Conservation (phyloP, 2,329 filamentous ascomycete genomes). For the Ophiocordyceps camponoti-floridani region DNA sequence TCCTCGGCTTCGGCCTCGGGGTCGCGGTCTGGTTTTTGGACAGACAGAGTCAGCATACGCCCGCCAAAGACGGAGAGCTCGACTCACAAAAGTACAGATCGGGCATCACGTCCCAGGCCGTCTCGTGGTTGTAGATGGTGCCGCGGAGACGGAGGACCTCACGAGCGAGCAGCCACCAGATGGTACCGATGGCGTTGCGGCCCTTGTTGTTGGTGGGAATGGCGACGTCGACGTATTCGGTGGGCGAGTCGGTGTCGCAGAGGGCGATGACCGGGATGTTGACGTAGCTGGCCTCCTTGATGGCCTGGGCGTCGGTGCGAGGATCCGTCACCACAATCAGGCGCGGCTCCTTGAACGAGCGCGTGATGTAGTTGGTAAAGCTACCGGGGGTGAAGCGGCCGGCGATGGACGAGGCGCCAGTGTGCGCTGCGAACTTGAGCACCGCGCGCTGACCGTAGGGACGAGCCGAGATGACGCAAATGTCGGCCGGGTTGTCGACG, state of each 20-base stretch:
- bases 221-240: constrained; percentile 98
- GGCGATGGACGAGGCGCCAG: constrained; percentile 91
- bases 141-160: constrained; percentile 98
- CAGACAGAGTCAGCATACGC: not conserved
- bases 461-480: constrained; percentile 98
- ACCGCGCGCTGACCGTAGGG: constrained; percentile 99
- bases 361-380: constrained; percentile 99
- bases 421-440: constrained; percentile 98
- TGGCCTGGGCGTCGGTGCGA: constrained; percentile 98
- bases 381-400: constrained; percentile 99
- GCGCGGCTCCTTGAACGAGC: constrained; percentile 99
- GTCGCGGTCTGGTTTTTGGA: constrained; percentile 65
- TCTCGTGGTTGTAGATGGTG: constrained; percentile 88
- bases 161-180: constrained; percentile 99
- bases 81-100: constrained; percentile 94
- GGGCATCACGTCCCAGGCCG: constrained; percentile 97
- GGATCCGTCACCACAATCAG: constrained; percentile 99
- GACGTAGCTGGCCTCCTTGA: constrained; percentile 99
- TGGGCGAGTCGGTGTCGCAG: constrained; percentile 97
- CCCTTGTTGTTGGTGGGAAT: constrained; percentile 99
- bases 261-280: constrained; percentile 99
- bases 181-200: constrained; percentile 91
- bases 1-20: constrained; percentile 99
- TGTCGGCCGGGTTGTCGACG: constrained; percentile 98
- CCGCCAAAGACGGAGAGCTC: not conserved